These are phyloP conservation scores for Coemansia guatemalensis DNA, from an alignment of 192 early-diverging fungal genomes.

Conservation along the genomic window DNA sequence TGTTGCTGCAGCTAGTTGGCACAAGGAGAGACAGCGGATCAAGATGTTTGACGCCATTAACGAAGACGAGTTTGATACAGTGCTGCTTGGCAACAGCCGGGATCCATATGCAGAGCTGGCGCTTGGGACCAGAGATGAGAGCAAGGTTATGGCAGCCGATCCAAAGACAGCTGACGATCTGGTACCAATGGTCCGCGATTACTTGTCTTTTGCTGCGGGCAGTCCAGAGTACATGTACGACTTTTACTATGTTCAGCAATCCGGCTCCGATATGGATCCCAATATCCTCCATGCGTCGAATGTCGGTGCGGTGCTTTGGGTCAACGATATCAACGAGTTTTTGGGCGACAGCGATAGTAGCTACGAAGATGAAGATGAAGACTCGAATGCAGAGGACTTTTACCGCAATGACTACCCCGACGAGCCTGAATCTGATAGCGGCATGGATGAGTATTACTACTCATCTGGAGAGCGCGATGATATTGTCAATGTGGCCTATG, in stretches of 20 bases:
- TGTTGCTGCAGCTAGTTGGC: conserved; percentile 33
- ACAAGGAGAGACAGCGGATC: conserved; percentile 44
- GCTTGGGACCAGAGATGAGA: conserved; percentile 6
- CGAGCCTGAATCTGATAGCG: conserved; percentile 51
- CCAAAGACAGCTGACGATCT: conserved; percentile 60
- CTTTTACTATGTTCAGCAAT: conserved; percentile 66
- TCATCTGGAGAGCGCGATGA: conserved; percentile 29
- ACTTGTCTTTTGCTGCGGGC: conserved; percentile 47
- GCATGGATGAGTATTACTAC: conserved; percentile 25
- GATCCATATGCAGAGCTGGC: conserved; percentile 24
- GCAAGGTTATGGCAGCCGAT: conserved; percentile 3
- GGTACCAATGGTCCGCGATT: conserved; percentile 69
- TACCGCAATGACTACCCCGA: conserved; percentile 82
- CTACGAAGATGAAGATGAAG: conserved; percentile 55
- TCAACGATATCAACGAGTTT: conserved; percentile 52
- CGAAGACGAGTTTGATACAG: conserved; percentile 43
- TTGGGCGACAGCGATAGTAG: conserved; percentile 36
- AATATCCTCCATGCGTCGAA: conserved; percentile 2
- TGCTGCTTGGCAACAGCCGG: not conserved
- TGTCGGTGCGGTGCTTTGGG: conserved; percentile 50
- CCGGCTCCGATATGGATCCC: not conserved
- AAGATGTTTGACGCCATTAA: conserved; percentile 69
- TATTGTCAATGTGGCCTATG: conserved; percentile 1
- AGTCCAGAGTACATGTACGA: conserved; percentile 72
- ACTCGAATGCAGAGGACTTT: conserved; percentile 75